These are phyloP conservation scores for Aspergillaceae sp. DNA, from an alignment of 2,329 filamentous ascomycete genomes.

Conservation along the genomic window DNA sequence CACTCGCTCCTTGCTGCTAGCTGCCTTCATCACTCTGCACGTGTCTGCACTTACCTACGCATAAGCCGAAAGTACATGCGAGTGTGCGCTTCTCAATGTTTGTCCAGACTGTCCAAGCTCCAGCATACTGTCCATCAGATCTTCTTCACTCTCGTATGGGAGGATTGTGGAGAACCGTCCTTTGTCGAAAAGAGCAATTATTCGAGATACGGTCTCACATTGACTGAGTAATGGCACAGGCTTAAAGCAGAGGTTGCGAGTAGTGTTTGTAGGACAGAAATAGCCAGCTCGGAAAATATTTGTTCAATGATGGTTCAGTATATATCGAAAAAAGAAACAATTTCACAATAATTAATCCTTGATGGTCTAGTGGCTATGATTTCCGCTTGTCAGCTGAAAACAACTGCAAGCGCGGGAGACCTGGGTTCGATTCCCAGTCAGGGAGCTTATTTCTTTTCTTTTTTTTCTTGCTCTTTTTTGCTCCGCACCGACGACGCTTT, in stretches of 20 bases:
- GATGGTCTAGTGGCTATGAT: conserved; percentile 7
- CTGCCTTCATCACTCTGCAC: conserved; percentile 6
- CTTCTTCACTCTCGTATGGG: no score
- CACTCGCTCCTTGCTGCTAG: conserved; percentile 12
- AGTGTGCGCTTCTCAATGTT: neutral
- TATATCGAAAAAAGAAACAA: no score
- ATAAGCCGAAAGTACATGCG: neutral
- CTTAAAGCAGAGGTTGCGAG: no score
- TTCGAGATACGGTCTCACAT: no score
- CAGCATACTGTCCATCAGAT: neutral
- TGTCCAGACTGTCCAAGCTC: neutral
- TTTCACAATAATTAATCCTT: conserved; percentile 4
- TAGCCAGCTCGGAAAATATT: no score
- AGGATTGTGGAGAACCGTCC: no score
- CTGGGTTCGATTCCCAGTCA: conserved; percentile 8
- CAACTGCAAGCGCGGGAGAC: conserved; percentile 7
- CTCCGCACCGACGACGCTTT: neutral
- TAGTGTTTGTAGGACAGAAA: no score
- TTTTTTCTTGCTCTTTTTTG: neutral
- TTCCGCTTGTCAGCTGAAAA: conserved; percentile 11
- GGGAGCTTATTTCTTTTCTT: conserved; percentile 2
- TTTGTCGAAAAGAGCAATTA: no score
- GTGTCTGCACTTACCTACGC: conserved; percentile 10
- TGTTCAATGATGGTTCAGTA: no score
- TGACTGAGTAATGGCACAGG: no score